Percentiles rank a stretch among this genome's conserved stretches.
These are phyloP conservation scores for Chrysoporthe puriensis DNA, from an alignment of 2,329 filamentous ascomycete species.

Conservation along the genomic window DNA sequence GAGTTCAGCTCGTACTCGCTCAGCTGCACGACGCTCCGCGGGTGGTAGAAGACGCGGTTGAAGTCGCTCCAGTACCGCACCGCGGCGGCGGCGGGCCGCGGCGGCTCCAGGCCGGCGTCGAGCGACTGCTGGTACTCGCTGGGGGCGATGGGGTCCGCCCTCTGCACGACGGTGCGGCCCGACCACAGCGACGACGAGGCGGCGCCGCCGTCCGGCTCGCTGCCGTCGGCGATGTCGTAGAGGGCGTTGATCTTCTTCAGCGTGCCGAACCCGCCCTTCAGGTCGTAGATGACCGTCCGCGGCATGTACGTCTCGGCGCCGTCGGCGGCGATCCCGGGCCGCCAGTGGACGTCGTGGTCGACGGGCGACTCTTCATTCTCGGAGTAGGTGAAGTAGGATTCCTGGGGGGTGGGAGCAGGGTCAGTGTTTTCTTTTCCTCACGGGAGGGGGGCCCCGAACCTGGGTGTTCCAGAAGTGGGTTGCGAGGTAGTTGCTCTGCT, in stretches of 20 bases:
- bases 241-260: constrained; percentile 85
- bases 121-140: constrained; percentile 81
- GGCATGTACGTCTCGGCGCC: constrained; percentile 92
- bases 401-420: constrained; percentile 52
- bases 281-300: constrained; percentile 88
- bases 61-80: constrained; percentile 99
- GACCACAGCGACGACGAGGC: constrained; percentile 45
- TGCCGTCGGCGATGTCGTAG: constrained; percentile 63
- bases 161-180: constrained; percentile 69
- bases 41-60: constrained; percentile 87
- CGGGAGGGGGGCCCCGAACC: constrained; percentile 47
- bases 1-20: constrained; percentile 87
- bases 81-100: constrained; percentile 66
- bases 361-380: constrained; percentile 67
- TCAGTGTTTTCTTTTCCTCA: background rate
- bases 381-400: constrained; percentile 95
- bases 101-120: constrained; percentile 68
- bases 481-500: constrained; percentile 88
- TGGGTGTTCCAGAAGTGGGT: constrained; percentile 99
- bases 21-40: constrained; percentile 82
- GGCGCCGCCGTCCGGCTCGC: constrained; percentile 13
- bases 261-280: constrained; percentile 91
- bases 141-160: constrained; percentile 66
- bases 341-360: constrained; percentile 87
- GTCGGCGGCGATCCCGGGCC: constrained; percentile 79